These are phyloP conservation scores for Sungouiozyma intestinalis DNA, from an alignment of 805 yeast species.

Conservation along the genomic window DNA sequence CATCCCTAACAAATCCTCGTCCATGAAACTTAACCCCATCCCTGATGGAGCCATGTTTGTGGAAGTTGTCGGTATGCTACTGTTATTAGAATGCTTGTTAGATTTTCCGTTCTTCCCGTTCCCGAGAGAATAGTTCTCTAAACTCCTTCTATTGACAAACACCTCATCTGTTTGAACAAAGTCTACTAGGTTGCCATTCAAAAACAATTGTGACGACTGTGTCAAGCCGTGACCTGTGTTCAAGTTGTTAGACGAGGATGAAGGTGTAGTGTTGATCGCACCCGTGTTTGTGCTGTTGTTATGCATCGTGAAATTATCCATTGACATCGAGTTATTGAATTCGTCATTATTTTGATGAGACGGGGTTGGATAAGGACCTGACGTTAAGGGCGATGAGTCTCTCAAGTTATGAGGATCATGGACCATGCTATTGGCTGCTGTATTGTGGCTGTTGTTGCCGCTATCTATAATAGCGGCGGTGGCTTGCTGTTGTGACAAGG, in stretches of 20 bases:
- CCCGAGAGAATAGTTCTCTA: constrained; percentile 12
- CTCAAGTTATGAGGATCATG: neutral
- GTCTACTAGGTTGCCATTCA: constrained; percentile 54
- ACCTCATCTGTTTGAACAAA: constrained; percentile 92
- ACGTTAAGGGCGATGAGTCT: neutral
- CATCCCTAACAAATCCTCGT: constrained; percentile 7
- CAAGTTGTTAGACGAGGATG: neutral
- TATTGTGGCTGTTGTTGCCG: neutral
- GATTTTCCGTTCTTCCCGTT: constrained; percentile 15
- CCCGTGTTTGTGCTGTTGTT: neutral
- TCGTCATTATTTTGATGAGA: neutral
- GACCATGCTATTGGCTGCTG: neutral
- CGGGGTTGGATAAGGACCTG: neutral
- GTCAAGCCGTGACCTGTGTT: neutral
- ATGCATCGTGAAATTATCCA: neutral
- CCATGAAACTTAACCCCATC: constrained; percentile 8
- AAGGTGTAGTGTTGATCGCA: neutral
- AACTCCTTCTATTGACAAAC: constrained; percentile 32
- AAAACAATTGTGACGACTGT: constrained; percentile 11
- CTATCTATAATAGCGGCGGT: neutral
- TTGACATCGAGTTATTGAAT: neutral
- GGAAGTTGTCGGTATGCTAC: constrained; percentile 13
- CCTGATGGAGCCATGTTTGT: constrained; percentile 7
- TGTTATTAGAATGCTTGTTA: constrained; percentile 12
- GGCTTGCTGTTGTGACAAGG: neutral